These are phyloP conservation scores for Clarireedia homoeocarpa DNA, from an alignment of 2,329 filamentous ascomycete genomes.

Conservation along the genomic window DNA sequence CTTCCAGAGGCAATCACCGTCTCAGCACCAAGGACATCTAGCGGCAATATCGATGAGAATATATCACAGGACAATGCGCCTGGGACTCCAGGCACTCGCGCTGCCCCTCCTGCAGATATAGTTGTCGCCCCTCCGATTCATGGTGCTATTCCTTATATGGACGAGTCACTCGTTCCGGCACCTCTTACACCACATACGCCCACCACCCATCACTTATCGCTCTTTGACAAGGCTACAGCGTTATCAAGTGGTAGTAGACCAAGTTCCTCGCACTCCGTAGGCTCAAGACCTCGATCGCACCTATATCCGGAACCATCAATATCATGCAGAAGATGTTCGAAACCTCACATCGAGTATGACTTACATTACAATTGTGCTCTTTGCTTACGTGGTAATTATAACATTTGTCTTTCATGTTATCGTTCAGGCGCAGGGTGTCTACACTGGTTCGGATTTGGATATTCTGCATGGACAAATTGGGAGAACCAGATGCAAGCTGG, in stretches of 20 bases:
- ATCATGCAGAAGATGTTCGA: slow-evolving; percentile 63
- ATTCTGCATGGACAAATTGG: slow-evolving; percentile 61
- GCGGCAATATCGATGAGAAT: not conserved
- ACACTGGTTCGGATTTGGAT: slow-evolving; percentile 84
- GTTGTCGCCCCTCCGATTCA: slow-evolving; percentile 15
- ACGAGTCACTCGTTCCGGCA: slow-evolving; percentile 23
- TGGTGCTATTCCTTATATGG: slow-evolving; percentile 12
- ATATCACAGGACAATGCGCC: not conserved
- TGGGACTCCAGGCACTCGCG: slow-evolving; percentile 11
- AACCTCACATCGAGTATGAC: slow-evolving; percentile 70
- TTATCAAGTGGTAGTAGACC: slow-evolving; percentile 26
- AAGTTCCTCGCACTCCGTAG: slow-evolving; percentile 25
- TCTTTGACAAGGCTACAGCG: slow-evolving; percentile 25
- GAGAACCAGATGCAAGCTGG: slow-evolving; percentile 39
- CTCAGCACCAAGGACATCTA: slow-evolving; percentile 6
- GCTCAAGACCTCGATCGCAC: slow-evolving; percentile 30
- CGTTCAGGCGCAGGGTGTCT: slow-evolving; percentile 67
- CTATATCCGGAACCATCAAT: slow-evolving; percentile 65
- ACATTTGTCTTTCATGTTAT: slow-evolving; percentile 78
- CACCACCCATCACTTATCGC: slow-evolving; percentile 12
- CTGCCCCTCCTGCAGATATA: slow-evolving; percentile 18
- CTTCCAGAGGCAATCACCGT: slow-evolving; percentile 7
- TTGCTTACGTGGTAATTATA: slow-evolving; percentile 65
- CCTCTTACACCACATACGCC: slow-evolving; percentile 23
- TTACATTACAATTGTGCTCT: slow-evolving; percentile 74